phyloP scores from a whole-genome alignment of 139 green algal species.

The Coccomyxa sp. region DNA sequence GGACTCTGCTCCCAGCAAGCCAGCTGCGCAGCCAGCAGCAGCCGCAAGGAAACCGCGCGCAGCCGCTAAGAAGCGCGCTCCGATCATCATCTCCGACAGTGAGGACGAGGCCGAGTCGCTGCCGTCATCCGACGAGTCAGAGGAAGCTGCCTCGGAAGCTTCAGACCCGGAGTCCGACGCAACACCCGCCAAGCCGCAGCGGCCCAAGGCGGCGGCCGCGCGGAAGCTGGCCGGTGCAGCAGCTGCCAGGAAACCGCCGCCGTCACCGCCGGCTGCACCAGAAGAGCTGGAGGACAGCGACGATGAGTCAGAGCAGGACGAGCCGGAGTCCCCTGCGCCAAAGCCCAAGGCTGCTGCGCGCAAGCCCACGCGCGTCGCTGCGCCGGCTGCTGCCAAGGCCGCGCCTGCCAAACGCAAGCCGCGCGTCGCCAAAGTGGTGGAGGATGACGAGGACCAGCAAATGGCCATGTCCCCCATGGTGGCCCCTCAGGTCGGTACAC shows the following conservation, averaged over 20 bases:
- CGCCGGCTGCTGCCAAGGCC: background rate
- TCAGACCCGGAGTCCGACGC: too few species aligned
- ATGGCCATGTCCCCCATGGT: background rate
- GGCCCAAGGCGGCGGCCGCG: too few species aligned
- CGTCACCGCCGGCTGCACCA: too few species aligned
- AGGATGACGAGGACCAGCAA: background rate
- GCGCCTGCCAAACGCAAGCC: slow-evolving; percentile 21
- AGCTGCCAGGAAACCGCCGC: too few species aligned
- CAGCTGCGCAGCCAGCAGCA: slow-evolving; percentile 1
- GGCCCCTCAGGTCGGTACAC: background rate
- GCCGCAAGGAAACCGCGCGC: background rate
- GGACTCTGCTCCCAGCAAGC: background rate
- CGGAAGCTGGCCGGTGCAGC: too few species aligned
- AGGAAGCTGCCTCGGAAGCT: background rate
- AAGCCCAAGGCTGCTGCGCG: background rate
- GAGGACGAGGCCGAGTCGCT: slow-evolving; percentile 10
- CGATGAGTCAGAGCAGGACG: too few species aligned
- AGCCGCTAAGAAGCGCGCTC: slow-evolving; percentile 12
- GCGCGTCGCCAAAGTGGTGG: background rate
- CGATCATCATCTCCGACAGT: background rate
- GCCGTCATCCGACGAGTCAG: background rate
- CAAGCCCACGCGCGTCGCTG: background rate
- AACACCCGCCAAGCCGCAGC: too few species aligned
- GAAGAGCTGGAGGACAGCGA: too few species aligned
- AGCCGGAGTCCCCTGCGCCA: background rate